Evolutionary conservation across 352 stramenopile species (phyloP).

Genomic region (Phytophthora capsici): DNA sequence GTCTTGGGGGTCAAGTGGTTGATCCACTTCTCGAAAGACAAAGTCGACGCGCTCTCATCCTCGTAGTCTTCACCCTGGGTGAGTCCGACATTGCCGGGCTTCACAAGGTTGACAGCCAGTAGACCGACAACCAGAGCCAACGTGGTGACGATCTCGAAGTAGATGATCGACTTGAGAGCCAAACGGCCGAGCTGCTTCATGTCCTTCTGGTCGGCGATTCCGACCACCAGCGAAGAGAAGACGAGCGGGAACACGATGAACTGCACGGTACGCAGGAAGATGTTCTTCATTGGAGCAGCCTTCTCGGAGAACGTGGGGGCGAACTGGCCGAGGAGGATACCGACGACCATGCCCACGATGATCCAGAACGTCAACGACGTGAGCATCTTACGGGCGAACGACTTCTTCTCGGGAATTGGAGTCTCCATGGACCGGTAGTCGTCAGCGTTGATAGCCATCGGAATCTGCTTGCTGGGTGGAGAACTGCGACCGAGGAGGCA

Average conservation of each 20-base stretch:
- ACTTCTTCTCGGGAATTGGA: constrained; percentile 33
- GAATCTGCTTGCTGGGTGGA: background rate
- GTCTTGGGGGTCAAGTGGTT: constrained; percentile 71
- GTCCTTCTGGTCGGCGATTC: constrained; percentile 62
- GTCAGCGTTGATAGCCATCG: constrained; percentile 10
- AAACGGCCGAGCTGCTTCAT: constrained; percentile 67
- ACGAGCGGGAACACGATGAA: constrained; percentile 76
- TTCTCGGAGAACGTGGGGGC: constrained; percentile 55
- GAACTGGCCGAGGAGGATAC: constrained; percentile 55
- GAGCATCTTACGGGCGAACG: constrained; percentile 37
- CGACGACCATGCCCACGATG: constrained; percentile 45
- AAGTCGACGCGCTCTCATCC: constrained; percentile 15
- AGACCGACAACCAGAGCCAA: constrained; percentile 57
- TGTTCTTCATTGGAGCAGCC: constrained; percentile 57
- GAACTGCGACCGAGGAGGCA: constrained; percentile 1
- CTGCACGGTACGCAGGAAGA: constrained; percentile 60
- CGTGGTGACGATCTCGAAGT: constrained; percentile 67
- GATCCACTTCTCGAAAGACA: constrained; percentile 62
- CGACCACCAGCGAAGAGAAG: constrained; percentile 64
- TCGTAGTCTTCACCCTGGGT: constrained; percentile 37
- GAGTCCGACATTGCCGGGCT: constrained; percentile 51
- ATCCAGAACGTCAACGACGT: constrained; percentile 75
- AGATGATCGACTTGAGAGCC: constrained; percentile 65
- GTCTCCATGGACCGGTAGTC: constrained; percentile 43
- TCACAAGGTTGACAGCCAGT: constrained; percentile 58